phyloP scores from a whole-genome alignment of 2,329 filamentous ascomycete species.

The Bertia moriformis region DNA sequence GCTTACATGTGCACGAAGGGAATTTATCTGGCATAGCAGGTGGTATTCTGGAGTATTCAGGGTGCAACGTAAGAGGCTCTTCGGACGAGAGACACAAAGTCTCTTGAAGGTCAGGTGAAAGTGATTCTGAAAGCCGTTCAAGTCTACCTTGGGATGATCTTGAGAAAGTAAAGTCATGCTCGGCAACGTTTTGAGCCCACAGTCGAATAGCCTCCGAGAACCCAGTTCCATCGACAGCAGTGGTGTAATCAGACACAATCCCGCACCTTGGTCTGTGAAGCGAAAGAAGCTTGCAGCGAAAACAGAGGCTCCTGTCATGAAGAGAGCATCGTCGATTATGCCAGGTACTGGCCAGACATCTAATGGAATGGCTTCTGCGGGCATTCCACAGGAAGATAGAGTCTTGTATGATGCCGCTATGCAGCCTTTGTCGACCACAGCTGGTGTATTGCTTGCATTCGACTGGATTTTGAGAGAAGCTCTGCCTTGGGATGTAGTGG shows the following conservation, averaged over 20 bases:
- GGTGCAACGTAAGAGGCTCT: not conserved
- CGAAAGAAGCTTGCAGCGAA: not conserved
- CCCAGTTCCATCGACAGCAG: not conserved
- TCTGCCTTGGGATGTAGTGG: not conserved
- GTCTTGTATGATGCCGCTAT: not conserved
- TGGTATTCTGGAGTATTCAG: not conserved
- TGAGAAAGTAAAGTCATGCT: not conserved
- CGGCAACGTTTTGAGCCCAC: not conserved
- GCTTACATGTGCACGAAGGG: not conserved
- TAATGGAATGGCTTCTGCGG: not conserved
- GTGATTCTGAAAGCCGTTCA: not conserved
- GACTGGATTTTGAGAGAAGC: not conserved
- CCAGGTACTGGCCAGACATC: not conserved
- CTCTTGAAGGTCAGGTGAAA: not conserved
- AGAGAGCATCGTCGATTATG: not conserved
- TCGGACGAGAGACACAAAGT: not conserved
- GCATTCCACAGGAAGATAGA: not conserved
- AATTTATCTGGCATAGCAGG: not conserved
- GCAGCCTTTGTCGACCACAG: not conserved
- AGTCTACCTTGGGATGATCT: not conserved
- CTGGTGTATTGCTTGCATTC: not conserved
- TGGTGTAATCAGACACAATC: not conserved
- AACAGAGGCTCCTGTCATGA: not conserved
- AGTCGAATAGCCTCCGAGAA: not conserved
- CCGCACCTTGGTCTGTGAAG: not conserved